A percentile compares a stretch with the other conserved stretches of the same genome.
Evolutionary conservation across 2,329 filamentous ascomycete genomes (phyloP).

Genomic region (Colletotrichum sp.): DNA sequence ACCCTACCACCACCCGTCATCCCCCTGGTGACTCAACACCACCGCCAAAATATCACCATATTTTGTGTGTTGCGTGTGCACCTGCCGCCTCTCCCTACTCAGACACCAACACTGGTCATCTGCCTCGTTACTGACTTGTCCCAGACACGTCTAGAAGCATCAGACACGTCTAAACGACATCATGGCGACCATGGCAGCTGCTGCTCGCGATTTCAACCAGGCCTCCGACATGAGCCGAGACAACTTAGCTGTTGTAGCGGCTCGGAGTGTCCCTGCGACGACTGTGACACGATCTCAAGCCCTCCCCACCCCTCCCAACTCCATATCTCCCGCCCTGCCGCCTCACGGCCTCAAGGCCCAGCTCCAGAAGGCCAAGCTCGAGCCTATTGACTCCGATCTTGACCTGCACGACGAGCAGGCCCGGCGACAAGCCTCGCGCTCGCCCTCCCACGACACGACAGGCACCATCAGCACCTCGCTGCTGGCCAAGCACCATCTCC

Average conservation of each 20-base stretch:
- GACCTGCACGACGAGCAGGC: slow-evolving; percentile 67
- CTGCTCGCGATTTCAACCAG: slow-evolving; percentile 71
- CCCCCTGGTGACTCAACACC: slow-evolving; percentile 21
- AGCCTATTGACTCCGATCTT: slow-evolving; percentile 82
- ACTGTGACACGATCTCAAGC: slow-evolving; percentile 62
- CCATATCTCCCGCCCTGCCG: slow-evolving; percentile 86
- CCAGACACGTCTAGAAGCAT: slow-evolving; percentile 53
- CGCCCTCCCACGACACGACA: slow-evolving; percentile 68
- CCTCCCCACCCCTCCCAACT: slow-evolving; percentile 92
- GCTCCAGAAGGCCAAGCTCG: slow-evolving; percentile 63
- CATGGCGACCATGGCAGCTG: slow-evolving; percentile 71
- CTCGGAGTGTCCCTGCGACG: slow-evolving; percentile 64
- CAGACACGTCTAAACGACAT: slow-evolving; percentile 37
- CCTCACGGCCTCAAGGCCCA: slow-evolving; percentile 80
- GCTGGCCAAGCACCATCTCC: slow-evolving; percentile 88
- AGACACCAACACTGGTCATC: slow-evolving; percentile 8
- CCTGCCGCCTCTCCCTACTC: neutral
- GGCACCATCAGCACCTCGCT: slow-evolving; percentile 85
- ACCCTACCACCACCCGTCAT: neutral
- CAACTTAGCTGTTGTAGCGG: slow-evolving; percentile 76
- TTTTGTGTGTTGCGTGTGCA: neutral
- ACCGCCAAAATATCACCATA: neutral
- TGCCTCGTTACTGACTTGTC: neutral
- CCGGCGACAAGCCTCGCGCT: slow-evolving; percentile 39
- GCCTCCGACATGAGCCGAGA: slow-evolving; percentile 64